A percentile compares a stretch with the other conserved stretches of the same genome.
Conservation (phyloP, 2,329 filamentous ascomycete species). For the Claviceps sp. region DNA sequence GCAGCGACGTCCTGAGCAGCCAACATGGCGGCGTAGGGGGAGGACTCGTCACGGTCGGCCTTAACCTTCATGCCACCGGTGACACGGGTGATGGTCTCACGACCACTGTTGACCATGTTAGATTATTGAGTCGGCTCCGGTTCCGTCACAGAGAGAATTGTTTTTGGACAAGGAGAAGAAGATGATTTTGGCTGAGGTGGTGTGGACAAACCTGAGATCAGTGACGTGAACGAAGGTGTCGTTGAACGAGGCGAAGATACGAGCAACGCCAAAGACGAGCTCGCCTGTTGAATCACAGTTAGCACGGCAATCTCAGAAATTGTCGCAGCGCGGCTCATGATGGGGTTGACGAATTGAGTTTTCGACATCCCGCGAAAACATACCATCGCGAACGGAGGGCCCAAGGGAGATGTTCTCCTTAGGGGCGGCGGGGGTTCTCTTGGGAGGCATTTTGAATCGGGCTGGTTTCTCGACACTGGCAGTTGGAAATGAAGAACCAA, state of each 20-base stretch:
- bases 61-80: slow-evolving; percentile 99
- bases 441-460: slow-evolving; percentile 71
- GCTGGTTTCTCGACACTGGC: slow-evolving; percentile 22
- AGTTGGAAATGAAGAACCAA: slow-evolving; percentile 18
- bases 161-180: no score
- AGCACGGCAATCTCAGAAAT: slow-evolving; percentile 4
- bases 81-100: slow-evolving; percentile 99
- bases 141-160: not conserved
- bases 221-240: slow-evolving; percentile 97
- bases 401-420: slow-evolving; percentile 98
- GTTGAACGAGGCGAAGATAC: slow-evolving; percentile 91
- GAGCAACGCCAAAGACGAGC: slow-evolving; percentile 94
- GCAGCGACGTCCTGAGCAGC: slow-evolving; percentile 94
- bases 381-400: slow-evolving; percentile 91
- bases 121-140: not conserved
- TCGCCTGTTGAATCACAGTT: slow-evolving; percentile 46
- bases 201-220: slow-evolving; percentile 71
- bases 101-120: slow-evolving; percentile 53
- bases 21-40: slow-evolving; percentile 99
- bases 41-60: slow-evolving; percentile 99
- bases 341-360: not conserved
- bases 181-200: not conserved
- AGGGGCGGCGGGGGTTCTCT: slow-evolving; percentile 69
- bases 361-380: slow-evolving; percentile 8
- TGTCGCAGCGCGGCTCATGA: not conserved